Evolutionary conservation across 2,329 filamentous ascomycete genomes (phyloP), one percentile per base, ranked within the genome.

Genomic region (Periconia digitata): DNA sequence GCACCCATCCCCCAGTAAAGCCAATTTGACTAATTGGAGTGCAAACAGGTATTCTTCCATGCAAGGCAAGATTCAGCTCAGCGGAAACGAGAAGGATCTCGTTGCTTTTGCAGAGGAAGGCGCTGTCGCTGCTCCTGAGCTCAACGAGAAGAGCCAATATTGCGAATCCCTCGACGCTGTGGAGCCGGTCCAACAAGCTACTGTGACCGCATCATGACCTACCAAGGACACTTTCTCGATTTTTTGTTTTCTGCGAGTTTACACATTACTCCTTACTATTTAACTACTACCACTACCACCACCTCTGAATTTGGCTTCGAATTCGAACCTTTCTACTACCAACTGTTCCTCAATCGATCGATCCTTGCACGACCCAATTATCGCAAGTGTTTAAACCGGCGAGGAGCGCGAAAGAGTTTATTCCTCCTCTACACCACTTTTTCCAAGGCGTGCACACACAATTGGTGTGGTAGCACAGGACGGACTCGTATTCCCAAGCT

Each of bases 11-110:
- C 6, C 15, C 6, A 17, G n/a, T 15, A 17, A 3, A 8, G n/a
- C 10, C 10, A 17, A 17, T 13, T 16, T 23, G 10, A 50, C 50
- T 56, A n/a, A 59, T 27, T 2, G 8, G 2, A 4, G 8, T 18
- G 21, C 2, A 17, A 15, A 6, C 23, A 63, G 60, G 24, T 58
- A 44, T 38, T 42, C 43, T 17, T 18, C 46, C 6, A 46, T 37
- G 12, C 38, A 43, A 18, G 53, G 56, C 23, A 22, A 18, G 23
- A 58, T 65, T 40, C 55, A 57, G 42, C 51, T 65, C 4, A 53
- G 57, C 16, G 62, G 60, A 15, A 54, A 59, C 1, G 62, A 65
- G 38, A 62, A 58, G 50, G 36, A 49, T 7, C 43, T 64, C 10
- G 8, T 27, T n/a, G 38, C 38, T 23, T 27, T 24, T 13, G 38